phyloP scores from a whole-genome alignment of 2,329 filamentous ascomycete genomes.

The Curvularia eragrostidis region DNA sequence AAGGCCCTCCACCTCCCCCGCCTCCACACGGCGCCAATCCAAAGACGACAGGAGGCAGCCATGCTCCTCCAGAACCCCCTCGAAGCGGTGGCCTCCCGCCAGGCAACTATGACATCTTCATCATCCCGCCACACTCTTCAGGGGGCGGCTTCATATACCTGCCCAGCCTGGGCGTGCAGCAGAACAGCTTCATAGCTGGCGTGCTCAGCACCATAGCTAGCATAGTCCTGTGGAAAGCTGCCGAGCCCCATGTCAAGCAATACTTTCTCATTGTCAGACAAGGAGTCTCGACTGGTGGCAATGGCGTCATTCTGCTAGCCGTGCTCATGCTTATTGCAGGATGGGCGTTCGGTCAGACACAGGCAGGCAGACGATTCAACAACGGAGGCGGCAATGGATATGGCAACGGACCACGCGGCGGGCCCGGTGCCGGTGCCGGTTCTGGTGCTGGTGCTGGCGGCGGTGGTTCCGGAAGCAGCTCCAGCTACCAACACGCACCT shows the following conservation, averaged over 20 bases:
- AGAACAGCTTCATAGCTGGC: conserved; percentile 90
- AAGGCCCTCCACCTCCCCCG: conserved; percentile 72
- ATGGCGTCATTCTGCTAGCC: conserved; percentile 74
- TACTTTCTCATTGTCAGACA: conserved; percentile 77
- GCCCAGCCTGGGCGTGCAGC: conserved; percentile 83
- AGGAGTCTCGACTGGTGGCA: conserved; percentile 61
- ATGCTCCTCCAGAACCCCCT: conserved; percentile 28
- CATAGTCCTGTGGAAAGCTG: conserved; percentile 73
- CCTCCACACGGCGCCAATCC: conserved; percentile 85
- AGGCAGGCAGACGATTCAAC: conserved; percentile 56
- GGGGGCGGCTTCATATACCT: conserved; percentile 92
- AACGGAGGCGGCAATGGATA: conserved; percentile 35
- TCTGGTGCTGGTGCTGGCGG: conserved; percentile 33
- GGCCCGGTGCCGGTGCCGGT: conserved; percentile 42
- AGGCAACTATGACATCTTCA: conserved; percentile 96
- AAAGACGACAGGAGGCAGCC: conserved; percentile 58
- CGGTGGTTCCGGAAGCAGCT: conserved; percentile 27
- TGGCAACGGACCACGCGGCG: conserved; percentile 39
- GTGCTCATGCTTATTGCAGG: conserved; percentile 76
- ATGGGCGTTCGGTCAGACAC: conserved; percentile 76
- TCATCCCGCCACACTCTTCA: conserved; percentile 89
- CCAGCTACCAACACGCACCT: conserved; percentile 40
- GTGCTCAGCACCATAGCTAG: conserved; percentile 77
- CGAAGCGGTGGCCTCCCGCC: conserved; percentile 70
- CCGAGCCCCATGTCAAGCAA: conserved; percentile 74